Evolutionary conservation across 2,329 filamentous ascomycete species (phyloP), one percentile per base, ranked within the genome.

Genomic region (Botrytis paeoniae): DNA sequence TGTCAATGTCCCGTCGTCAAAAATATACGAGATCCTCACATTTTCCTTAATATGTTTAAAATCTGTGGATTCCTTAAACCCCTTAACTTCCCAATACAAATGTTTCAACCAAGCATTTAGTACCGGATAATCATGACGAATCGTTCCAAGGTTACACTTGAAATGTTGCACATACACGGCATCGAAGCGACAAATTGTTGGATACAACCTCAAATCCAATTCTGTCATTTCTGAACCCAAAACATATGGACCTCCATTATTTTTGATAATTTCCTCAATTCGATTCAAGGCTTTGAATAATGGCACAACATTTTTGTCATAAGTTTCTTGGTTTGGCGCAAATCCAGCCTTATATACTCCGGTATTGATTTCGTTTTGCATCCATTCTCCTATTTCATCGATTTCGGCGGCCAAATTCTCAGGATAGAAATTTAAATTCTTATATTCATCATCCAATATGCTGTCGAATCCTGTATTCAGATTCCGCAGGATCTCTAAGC

Each of bases 401-500:
- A 77, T 77, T 39, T 74, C 71, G 20, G 22, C 22, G 22, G 45
- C 18, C 10, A 74, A 54, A 18, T 65, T 5, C 1, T 37, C 25
- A 4, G 75, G 74, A 6, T 73, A 45, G 6, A 76, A 63, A 12
- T 75, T 70, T 12, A n/a, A 9, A 59, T 76, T 72, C 8, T 71
- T 72, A 8, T 71, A 61, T 10, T 59, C 35, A 10, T 59, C 48
- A 14, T 74, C 71, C 14, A 78, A n/a, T 41, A 78, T 62, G 14
- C 43, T 61, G 57, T 78, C 74, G 32, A 78, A 78, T 22, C 87
- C 90, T n/a, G 86, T 85, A 81, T 93, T 93, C 73, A 95, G 83
- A 90, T 95, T 94, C 75, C 92, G 88, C 77, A 95, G 93, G 75
- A 95, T 95, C 80, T 95, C 93, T 62, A 88, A 88, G 66, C 89